These are phyloP conservation scores for Corylus avellana DNA, from an alignment of 306 rosid genomes.

Conservation along the genomic window DNA sequence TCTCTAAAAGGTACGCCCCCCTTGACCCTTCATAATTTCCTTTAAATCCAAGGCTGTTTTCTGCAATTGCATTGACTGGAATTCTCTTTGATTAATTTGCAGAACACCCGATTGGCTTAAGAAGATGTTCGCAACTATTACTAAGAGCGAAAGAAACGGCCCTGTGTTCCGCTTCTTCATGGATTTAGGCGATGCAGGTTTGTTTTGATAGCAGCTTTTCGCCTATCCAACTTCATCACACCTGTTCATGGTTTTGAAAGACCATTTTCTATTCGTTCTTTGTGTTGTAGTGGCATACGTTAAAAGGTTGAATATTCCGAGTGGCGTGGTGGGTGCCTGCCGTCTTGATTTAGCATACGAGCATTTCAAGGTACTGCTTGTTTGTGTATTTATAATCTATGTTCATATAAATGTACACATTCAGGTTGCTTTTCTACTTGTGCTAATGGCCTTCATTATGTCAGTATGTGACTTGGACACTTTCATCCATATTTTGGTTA, in stretches of 20 bases:
- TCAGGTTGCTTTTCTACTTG: neutral
- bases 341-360: conserved; percentile 92
- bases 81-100: conserved; percentile 19
- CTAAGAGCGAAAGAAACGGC: conserved; percentile 83
- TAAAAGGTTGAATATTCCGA: conserved; percentile 88
- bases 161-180: conserved; percentile 94
- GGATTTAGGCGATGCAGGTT: conserved; percentile 99
- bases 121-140: conserved; percentile 75
- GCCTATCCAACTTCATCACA: neutral
- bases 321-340: conserved; percentile 99
- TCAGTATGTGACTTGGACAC: neutral
- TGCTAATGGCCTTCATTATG: neutral
- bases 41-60: neutral
- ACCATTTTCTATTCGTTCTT: conserved; percentile 35
- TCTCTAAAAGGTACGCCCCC: conserved; percentile 66
- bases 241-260: neutral
- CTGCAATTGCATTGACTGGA: neutral
- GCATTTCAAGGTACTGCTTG: conserved; percentile 80
- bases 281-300: conserved; percentile 76
- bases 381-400: neutral
- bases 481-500: neutral
- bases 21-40: too few relatives aligned
- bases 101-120: conserved; percentile 96
- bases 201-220: neutral
- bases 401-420: neutral